Conservation (phyloP, 306 rosid genomes). For the Fragaria vesca region DNA sequence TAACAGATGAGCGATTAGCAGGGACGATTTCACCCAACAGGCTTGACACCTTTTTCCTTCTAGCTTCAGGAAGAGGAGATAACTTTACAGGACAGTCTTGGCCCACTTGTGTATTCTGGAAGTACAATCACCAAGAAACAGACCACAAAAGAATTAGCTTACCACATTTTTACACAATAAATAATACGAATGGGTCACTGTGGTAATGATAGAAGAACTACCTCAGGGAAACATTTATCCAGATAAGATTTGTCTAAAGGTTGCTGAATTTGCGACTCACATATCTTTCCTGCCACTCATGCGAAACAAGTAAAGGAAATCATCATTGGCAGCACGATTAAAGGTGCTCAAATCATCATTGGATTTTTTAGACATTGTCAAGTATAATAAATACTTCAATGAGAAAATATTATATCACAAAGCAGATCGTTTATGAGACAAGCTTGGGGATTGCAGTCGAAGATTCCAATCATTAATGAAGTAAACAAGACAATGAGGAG, state of each 20-base stretch:
- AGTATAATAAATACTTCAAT: not conserved
- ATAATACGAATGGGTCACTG: constrained; percentile 5
- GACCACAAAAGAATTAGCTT: constrained; percentile 18
- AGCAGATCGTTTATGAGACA: not conserved
- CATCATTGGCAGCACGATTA: constrained; percentile 19
- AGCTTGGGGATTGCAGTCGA: not conserved
- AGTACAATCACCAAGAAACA: constrained; percentile 30
- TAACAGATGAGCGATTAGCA: constrained; percentile 77
- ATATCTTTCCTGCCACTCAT: constrained; percentile 30
- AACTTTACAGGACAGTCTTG: constrained; percentile 38
- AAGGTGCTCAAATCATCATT: constrained; percentile 6
- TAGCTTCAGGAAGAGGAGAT: constrained; percentile 33
- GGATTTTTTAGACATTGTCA: not conserved
- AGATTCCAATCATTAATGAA: not conserved
- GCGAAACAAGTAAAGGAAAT: constrained; percentile 16
- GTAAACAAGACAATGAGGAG: not conserved
- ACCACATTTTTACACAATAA: constrained; percentile 9
- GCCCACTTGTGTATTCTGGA: constrained; percentile 49
- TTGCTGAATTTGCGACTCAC: constrained; percentile 42
- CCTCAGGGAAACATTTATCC: constrained; percentile 45
- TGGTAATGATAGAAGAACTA: constrained; percentile 31
- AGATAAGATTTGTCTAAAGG: constrained; percentile 27
- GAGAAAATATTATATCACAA: not conserved
- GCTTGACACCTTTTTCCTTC: constrained; percentile 35
- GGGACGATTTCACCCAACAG: constrained; percentile 55